phyloP scores from a whole-genome alignment of 179 eudicot genomes.

The Spinacia oleracea region DNA sequence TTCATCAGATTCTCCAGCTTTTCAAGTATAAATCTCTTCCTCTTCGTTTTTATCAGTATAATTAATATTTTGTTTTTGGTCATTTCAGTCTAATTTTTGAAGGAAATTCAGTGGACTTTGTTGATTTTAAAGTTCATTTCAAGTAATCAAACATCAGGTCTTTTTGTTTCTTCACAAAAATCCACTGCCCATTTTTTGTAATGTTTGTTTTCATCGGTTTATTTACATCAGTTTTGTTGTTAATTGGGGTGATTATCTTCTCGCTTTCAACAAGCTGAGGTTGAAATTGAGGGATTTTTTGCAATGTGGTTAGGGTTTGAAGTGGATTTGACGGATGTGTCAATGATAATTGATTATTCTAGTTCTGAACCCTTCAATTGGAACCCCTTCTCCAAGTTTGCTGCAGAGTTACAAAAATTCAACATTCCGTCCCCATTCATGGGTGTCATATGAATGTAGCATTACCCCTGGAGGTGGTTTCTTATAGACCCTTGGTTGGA shows the following conservation, averaged over 20 bases:
- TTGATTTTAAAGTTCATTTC: not conserved
- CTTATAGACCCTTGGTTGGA: not conserved
- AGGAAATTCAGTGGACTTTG: not conserved
- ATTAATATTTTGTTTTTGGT: not conserved
- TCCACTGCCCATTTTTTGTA: not conserved
- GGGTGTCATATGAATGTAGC: not conserved
- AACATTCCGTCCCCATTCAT: not conserved
- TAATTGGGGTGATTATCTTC: not conserved
- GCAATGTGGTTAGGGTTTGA: conserved; percentile 13
- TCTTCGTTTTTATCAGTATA: not conserved
- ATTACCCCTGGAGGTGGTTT: not conserved
- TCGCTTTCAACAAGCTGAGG: conserved; percentile 5
- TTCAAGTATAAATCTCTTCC: conserved; percentile 25
- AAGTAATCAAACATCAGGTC: not conserved
- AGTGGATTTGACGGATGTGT: conserved; percentile 7
- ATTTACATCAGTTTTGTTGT: not conserved
- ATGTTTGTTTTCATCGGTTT: not conserved
- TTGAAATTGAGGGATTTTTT: conserved; percentile 5
- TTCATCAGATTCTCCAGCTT: conserved; percentile 31
- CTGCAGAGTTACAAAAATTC: not conserved
- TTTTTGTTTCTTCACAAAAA: not conserved
- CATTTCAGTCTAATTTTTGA: conserved; percentile 13
- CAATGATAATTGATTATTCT: not conserved
- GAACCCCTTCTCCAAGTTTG: not conserved
- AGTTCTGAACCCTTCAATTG: not conserved